Evolutionary conservation across 2,329 filamentous ascomycete species (phyloP).

Genomic region (Kalmusia sp.): DNA sequence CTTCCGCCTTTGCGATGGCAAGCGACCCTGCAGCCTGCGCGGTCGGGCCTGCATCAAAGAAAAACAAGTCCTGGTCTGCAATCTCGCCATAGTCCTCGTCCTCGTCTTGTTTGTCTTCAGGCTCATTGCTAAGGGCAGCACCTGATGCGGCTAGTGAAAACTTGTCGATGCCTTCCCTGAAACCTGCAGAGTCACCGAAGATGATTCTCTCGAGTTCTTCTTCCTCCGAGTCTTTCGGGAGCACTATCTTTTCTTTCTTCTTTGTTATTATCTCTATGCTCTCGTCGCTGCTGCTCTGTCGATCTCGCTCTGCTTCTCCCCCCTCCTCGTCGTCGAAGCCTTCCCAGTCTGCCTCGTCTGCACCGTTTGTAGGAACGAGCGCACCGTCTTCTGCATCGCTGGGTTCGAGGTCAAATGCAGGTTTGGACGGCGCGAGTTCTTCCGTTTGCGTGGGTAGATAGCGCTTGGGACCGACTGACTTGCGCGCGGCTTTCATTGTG

Average conservation of each 20-base stretch:
- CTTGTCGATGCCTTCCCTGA: constrained; percentile 74
- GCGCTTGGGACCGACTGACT: constrained; percentile 28
- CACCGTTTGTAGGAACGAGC: constrained; percentile 26
- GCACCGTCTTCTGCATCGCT: constrained; percentile 32
- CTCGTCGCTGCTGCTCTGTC: constrained; percentile 24
- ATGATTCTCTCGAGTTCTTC: constrained; percentile 86
- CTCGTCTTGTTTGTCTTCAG: constrained; percentile 56
- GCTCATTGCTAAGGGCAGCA: constrained; percentile 34
- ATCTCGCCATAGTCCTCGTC: constrained; percentile 64
- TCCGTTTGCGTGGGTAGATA: constrained; percentile 25
- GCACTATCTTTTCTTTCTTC: constrained; percentile 29
- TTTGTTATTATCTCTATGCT: constrained; percentile 29
- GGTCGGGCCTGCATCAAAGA: constrained; percentile 72
- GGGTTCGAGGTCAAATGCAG: constrained; percentile 27
- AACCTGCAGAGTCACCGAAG: constrained; percentile 85
- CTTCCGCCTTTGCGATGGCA: constrained; percentile 48
- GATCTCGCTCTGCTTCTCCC: constrained; percentile 4
- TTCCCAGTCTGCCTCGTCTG: constrained; percentile 31
- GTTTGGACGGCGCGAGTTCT: constrained; percentile 16
- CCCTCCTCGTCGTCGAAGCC: constrained; percentile 28
- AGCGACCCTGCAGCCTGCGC: constrained; percentile 50
- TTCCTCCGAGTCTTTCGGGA: constrained; percentile 81
- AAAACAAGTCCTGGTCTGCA: constrained; percentile 85
- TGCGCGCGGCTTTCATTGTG: constrained; percentile 29
- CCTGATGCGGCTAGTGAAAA: constrained; percentile 54